A percentile compares a stretch with the other conserved stretches of the same genome.
phyloP scores from a whole-genome alignment of 148 eudicot species.

The Bassia scoparia region DNA sequence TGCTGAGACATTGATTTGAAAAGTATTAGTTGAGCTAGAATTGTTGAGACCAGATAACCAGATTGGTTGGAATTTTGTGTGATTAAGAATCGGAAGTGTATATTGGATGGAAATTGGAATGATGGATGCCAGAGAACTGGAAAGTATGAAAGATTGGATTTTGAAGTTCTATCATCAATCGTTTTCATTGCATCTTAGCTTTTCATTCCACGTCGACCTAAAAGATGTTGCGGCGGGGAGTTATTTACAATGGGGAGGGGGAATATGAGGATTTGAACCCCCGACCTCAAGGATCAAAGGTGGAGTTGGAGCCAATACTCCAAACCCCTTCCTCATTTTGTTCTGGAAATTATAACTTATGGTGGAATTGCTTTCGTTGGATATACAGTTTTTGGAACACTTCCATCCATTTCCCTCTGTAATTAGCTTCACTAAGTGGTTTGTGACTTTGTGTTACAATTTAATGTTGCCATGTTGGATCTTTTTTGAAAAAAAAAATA shows the following conservation, averaged over 20 bases:
- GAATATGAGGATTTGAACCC: too few relatives aligned
- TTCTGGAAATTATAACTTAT: neutral
- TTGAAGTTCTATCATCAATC: neutral
- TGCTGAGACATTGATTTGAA: neutral
- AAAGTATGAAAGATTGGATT: neutral
- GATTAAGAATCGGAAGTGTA: neutral
- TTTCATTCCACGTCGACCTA: neutral
- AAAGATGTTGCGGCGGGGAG: neutral
- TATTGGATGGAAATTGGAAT: neutral
- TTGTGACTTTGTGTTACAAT: neutral
- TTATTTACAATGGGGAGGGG: too few relatives aligned
- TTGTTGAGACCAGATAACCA: neutral
- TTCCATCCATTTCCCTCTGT: neutral
- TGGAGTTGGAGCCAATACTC: too few relatives aligned
- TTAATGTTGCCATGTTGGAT: neutral
- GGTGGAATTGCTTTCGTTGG: neutral
- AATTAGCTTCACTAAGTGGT: neutral
- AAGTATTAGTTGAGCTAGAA: neutral
- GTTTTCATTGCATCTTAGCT: neutral
- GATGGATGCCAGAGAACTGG: slow-evolving; percentile 1
- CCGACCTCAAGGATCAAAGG: too few relatives aligned
- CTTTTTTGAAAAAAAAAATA: neutral
- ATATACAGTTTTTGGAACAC: neutral
- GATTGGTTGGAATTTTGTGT: neutral
- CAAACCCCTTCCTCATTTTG: neutral